These are phyloP conservation scores for Metschnikowia shivogae DNA, from an alignment of 805 yeast genomes.

Conservation along the genomic window DNA sequence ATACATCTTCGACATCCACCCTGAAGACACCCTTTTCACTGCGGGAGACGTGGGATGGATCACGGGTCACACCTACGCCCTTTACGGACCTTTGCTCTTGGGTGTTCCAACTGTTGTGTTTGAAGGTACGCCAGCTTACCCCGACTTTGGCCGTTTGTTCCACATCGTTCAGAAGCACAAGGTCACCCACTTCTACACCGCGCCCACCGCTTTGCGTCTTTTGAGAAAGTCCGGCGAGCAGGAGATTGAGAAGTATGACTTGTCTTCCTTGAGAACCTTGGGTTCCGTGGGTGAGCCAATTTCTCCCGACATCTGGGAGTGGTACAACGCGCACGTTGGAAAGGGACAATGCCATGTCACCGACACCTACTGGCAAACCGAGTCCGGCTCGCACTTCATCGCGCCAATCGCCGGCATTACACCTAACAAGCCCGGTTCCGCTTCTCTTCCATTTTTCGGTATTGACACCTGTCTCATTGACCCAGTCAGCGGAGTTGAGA, in stretches of 20 bases:
- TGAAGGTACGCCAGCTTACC: constrained; percentile 87
- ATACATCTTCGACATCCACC: constrained; percentile 72
- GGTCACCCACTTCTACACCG: constrained; percentile 78
- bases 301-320: constrained; percentile 82
- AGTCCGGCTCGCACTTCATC: constrained; percentile 76
- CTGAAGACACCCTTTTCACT: constrained; percentile 71
- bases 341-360: constrained; percentile 64
- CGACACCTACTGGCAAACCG: constrained; percentile 91
- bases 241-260: constrained; percentile 56
- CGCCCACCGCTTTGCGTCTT: constrained; percentile 78
- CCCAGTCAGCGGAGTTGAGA: constrained; percentile 68
- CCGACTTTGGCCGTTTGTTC: constrained; percentile 78
- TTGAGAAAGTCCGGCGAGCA: constrained; percentile 70
- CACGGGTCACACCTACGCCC: constrained; percentile 81
- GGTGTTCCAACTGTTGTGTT: constrained; percentile 80
- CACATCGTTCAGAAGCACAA: constrained; percentile 66
- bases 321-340: constrained; percentile 75
- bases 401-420: constrained; percentile 72
- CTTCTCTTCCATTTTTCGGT: constrained; percentile 82
- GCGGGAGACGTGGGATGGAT: constrained; percentile 94
- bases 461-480: constrained; percentile 69
- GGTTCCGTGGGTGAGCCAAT: constrained; percentile 89
- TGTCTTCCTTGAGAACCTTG: constrained; percentile 60
- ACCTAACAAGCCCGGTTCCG: constrained; percentile 83
- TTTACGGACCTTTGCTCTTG: constrained; percentile 72